Evolutionary conservation across 176 grass and related monocot species (phyloP).

Genomic region (Aegilops bicornis): DNA sequence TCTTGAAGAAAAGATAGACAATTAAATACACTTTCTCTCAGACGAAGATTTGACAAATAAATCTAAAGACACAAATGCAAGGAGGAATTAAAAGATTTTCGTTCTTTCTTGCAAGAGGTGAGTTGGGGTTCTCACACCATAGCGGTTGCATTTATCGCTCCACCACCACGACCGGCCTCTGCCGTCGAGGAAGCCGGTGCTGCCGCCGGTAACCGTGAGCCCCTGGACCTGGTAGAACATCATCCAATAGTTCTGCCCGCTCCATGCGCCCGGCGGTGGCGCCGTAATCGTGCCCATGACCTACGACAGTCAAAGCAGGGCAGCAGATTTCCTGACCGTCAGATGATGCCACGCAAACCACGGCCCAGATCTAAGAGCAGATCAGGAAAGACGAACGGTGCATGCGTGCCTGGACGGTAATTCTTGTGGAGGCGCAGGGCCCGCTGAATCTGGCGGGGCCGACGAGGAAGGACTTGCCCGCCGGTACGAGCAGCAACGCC

Average conservation of each 20-base stretch:
- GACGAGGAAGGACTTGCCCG: constrained; percentile 31
- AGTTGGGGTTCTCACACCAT: neutral
- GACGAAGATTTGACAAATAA: too few relatives aligned
- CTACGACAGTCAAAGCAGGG: neutral
- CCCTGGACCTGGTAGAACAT: constrained; percentile 29
- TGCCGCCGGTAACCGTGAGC: constrained; percentile 42
- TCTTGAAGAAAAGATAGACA: too few relatives aligned
- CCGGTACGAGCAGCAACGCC: constrained; percentile 35
- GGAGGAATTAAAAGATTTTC: too few relatives aligned
- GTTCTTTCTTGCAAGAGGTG: neutral
- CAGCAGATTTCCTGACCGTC: neutral
- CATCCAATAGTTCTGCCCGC: constrained; percentile 2
- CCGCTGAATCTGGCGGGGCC: constrained; percentile 36
- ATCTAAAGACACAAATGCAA: too few relatives aligned
- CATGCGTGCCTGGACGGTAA: constrained; percentile 40
- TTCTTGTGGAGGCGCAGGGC: constrained; percentile 29
- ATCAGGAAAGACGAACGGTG: neutral
- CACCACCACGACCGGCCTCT: constrained; percentile 23
- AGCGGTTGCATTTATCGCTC: neutral
- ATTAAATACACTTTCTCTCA: too few relatives aligned
- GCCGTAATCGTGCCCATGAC: constrained; percentile 35
- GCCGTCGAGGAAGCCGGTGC: constrained; percentile 16
- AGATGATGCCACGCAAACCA: neutral
- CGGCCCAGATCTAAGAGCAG: neutral
- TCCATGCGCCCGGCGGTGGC: constrained; percentile 33